Base-by-base conservation (phyloP, 495 filamentous ascomycete species). In the Penicillium alfredii region DNA sequence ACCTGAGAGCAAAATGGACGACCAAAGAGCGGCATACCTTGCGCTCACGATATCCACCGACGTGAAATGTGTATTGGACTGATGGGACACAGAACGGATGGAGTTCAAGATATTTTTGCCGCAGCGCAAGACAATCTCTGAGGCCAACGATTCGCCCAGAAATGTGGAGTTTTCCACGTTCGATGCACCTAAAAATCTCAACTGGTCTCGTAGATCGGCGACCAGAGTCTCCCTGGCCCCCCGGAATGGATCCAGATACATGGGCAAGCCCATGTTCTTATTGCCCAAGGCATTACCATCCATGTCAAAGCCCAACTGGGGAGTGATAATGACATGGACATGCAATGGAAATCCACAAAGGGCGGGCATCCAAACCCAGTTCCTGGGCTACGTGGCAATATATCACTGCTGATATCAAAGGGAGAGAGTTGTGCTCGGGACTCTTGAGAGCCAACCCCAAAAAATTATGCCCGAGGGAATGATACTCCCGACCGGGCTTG, bases 171-270 rank as follows among this genome's bases (percentile, higher is more conserved):
- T 68, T 3, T 81, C 69, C 2, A 53, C 38, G 4, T 53, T 41
- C 4, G 73, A 61, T 25, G 80, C 73, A 7, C 84, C 85, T 38
- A 86, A 69, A 25, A 76, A 71, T 30, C 60, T 58, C 11, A 94
- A 63, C 38, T 78, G 71, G n/a, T 51, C 59, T 38, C 73, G 63
- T 15, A 94, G 65, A 38, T 75, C 68, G 3, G 62, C 57, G 3
- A 77, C 49, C 0, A 73, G 66, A 0, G 84, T 74, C 60, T 93
- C 88, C 6, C 69, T 52, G 22, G 78, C 71, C 10, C 77, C 81
- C 30, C 78, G 72, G 54, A 83, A 95, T 1, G 88, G 89, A 49
- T 96, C 87, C 41, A 95, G 64, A 56, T 86, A 93, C 73, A 93
- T 86, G 6, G 65, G 67, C 33, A n/a, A n/a, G n/a, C n/a, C n/a